phyloP scores from a whole-genome alignment of 768 basidiomycete species.

The Mrakia hoshinonis region DNA sequence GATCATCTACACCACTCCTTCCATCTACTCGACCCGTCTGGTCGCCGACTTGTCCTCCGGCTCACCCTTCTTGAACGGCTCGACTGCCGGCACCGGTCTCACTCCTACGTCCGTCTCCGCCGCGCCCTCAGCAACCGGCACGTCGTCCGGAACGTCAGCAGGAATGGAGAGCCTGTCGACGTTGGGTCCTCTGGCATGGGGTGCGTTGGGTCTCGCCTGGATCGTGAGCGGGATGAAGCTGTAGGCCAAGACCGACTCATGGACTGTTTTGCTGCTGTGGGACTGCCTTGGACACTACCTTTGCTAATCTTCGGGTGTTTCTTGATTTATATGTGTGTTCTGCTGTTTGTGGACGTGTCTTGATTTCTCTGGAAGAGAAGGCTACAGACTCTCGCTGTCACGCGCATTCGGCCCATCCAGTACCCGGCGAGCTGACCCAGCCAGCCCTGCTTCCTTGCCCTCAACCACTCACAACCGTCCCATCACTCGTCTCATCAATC shows the following conservation, averaged over 20 bases:
- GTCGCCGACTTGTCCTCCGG: background rate
- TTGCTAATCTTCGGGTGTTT: no score
- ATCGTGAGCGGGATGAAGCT: conserved; percentile 5
- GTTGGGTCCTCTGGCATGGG: background rate
- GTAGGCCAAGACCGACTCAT: background rate
- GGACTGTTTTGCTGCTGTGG: background rate
- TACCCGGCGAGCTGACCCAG: no score
- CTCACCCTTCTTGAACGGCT: background rate
- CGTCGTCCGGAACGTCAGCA: background rate
- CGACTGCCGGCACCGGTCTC: background rate
- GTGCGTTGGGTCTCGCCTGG: background rate
- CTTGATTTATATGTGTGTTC: no score
- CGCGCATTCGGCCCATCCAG: no score
- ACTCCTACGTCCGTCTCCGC: conserved; percentile 5
- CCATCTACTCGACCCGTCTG: conserved; percentile 24
- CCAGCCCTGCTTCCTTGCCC: background rate
- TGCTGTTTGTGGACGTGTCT: no score
- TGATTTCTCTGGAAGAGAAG: no score
- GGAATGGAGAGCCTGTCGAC: background rate
- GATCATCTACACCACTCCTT: conserved; percentile 31
- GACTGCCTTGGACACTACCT: no score
- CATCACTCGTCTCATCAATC: background rate
- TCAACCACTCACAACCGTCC: background rate
- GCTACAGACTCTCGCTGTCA: no score
- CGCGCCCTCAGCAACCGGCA: background rate